A percentile compares a stretch with the other conserved stretches of the same genome.
Conservation (phyloP, 306 rosid species). For the Cucumis sativus region DNA sequence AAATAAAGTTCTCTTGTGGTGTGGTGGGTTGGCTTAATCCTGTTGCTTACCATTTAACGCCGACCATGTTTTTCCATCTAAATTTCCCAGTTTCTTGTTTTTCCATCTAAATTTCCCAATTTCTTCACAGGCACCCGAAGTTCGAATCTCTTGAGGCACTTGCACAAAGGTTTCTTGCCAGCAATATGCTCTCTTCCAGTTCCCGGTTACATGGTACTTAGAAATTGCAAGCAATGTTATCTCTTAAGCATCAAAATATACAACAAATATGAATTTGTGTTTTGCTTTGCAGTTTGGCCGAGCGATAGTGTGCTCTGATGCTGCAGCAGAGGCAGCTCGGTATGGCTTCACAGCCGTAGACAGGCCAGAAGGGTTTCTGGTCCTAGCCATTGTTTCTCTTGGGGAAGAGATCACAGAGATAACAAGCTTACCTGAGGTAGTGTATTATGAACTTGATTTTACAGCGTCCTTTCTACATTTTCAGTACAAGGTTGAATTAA, state of each 20-base stretch:
- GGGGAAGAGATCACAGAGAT: conserved; percentile 40
- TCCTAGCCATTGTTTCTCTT: conserved; percentile 69
- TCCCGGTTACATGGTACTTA: conserved; percentile 64
- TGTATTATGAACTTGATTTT: neutral
- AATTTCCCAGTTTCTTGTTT: neutral
- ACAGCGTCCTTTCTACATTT: neutral
- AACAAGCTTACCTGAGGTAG: conserved; percentile 41
- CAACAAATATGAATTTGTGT: neutral
- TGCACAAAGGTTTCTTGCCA: conserved; percentile 72
- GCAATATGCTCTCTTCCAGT: conserved; percentile 60
- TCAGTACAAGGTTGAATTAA: neutral
- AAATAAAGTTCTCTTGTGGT: conserved; percentile 74
- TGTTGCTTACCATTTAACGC: neutral
- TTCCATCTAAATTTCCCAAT: neutral
- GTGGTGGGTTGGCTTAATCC: conserved; percentile 39
- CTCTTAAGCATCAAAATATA: neutral
- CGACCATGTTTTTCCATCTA: neutral
- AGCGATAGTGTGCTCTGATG: conserved; percentile 63
- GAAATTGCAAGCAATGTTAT: neutral
- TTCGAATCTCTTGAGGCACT: conserved; percentile 71
- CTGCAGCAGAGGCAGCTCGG: conserved; percentile 72
- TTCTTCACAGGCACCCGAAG: conserved; percentile 42
- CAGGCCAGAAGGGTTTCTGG: conserved; percentile 77
- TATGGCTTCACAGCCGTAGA: conserved; percentile 79
- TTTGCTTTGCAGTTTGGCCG: conserved; percentile 46